Evolutionary conservation across 2,329 filamentous ascomycete genomes (phyloP).

Genomic region (Pseudogymnoascus sp.): DNA sequence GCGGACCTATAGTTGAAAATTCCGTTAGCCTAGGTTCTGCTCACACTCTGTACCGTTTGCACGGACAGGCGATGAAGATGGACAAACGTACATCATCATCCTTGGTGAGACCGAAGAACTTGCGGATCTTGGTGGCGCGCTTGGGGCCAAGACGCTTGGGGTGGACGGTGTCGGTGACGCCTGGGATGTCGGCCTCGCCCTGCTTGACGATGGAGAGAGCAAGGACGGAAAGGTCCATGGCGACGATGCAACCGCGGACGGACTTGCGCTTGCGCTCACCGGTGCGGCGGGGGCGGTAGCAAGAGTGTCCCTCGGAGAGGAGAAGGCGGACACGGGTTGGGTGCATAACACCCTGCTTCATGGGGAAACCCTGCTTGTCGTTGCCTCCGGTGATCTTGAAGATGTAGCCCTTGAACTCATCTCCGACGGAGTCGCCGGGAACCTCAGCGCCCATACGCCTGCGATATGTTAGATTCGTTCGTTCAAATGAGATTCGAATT

Average conservation of each 20-base stretch:
- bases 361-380: conserved; percentile 99
- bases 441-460: conserved; percentile 81
- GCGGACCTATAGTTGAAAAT: conserved; percentile 61
- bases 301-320: conserved; percentile 92
- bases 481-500: conserved; percentile 33
- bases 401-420: conserved; percentile 99
- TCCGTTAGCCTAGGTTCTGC: conserved; percentile 29
- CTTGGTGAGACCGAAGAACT: conserved; percentile 99
- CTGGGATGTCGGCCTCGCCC: conserved; percentile 88
- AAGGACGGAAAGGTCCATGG: conserved; percentile 87
- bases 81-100: conserved; percentile 96
- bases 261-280: conserved; percentile 99
- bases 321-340: conserved; percentile 97
- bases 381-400: conserved; percentile 99
- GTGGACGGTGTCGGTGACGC: conserved; percentile 94
- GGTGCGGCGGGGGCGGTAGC: conserved; percentile 95
- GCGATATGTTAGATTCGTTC: conserved; percentile 16
- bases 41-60: conserved; percentile 47
- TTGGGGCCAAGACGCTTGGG: conserved; percentile 99
- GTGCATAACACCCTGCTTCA: conserved; percentile 99
- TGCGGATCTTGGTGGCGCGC: conserved; percentile 99
- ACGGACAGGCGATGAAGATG: conserved; percentile 64
- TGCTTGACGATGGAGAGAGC: conserved; percentile 97
- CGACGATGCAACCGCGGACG: conserved; percentile 98
- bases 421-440: conserved; percentile 85